Evolutionary conservation across 495 filamentous ascomycete species (phyloP).

Genomic region (Penicillium roqueforti): DNA sequence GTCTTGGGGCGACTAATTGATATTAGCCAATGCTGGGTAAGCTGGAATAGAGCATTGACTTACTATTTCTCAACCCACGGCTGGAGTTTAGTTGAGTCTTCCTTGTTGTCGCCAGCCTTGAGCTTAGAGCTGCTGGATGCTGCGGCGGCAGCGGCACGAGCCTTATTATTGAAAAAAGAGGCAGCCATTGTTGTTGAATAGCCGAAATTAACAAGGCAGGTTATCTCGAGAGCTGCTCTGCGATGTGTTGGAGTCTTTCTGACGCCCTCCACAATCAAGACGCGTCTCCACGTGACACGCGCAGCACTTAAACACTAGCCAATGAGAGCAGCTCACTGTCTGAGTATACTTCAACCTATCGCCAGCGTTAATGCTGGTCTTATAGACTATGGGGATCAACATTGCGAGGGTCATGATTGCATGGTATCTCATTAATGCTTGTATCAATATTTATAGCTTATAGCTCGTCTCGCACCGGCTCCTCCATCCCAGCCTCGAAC

Average conservation of each 20-base stretch:
- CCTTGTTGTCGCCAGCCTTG: slow-evolving; percentile 55
- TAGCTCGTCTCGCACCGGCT: slow-evolving; percentile 50
- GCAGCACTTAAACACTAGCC: slow-evolving; percentile 22
- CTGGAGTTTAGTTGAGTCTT: slow-evolving; percentile 64
- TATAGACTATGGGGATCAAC: slow-evolving; percentile 1
- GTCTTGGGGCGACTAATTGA: slow-evolving; percentile 77
- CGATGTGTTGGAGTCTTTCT: slow-evolving; percentile 7
- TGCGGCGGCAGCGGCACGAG: slow-evolving; percentile 76
- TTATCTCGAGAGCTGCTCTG: not conserved
- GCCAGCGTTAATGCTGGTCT: slow-evolving; percentile 5
- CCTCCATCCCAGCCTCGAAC: slow-evolving; percentile 56
- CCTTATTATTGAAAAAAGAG: slow-evolving; percentile 93
- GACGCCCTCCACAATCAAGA: slow-evolving; percentile 24
- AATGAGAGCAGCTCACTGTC: slow-evolving; percentile 13
- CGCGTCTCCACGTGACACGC: slow-evolving; percentile 45
- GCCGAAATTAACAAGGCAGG: not conserved
- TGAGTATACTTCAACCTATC: slow-evolving; percentile 14
- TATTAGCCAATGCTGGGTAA: slow-evolving; percentile 1
- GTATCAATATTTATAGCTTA: slow-evolving; percentile 28
- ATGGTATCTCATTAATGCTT: not conserved
- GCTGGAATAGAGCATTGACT: slow-evolving; percentile 17
- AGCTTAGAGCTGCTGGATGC: slow-evolving; percentile 44
- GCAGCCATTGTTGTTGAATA: slow-evolving; percentile 51
- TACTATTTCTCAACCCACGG: slow-evolving; percentile 99
- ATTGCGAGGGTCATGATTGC: not conserved